These are phyloP conservation scores for Panellus pusillus DNA, from an alignment of 768 basidiomycete species.

Conservation along the genomic window DNA sequence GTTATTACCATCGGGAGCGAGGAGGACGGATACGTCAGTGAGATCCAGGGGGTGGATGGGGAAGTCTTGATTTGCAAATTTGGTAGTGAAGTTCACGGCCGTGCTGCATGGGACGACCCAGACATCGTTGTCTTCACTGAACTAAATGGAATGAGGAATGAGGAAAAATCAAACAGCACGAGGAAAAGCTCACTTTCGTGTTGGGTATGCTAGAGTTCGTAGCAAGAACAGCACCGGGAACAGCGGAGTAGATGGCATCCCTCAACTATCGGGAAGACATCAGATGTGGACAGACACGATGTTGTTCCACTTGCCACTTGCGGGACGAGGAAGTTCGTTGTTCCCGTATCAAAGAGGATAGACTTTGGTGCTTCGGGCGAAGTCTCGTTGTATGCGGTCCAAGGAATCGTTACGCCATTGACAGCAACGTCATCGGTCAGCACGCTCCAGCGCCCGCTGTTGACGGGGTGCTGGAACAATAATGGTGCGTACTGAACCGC, in stretches of 20 bases:
- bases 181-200: background rate
- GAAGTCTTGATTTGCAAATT: constrained; percentile 39
- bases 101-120: constrained; percentile 44
- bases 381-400: constrained; percentile 32
- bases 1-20: constrained; percentile 27
- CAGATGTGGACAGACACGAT: background rate
- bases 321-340: constrained; percentile 39
- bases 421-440: constrained; percentile 39
- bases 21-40: constrained; percentile 29
- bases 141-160: background rate
- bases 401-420: constrained; percentile 26
- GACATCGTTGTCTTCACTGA: constrained; percentile 25
- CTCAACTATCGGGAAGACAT: constrained; percentile 13
- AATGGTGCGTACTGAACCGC: constrained; percentile 31
- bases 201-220: constrained; percentile 16
- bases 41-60: constrained; percentile 48
- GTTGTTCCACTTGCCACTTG: constrained; percentile 14
- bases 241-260: constrained; percentile 39
- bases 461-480: constrained; percentile 34
- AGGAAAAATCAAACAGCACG: background rate
- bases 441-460: constrained; percentile 41
- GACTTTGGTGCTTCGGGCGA: constrained; percentile 33
- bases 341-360: constrained; percentile 45
- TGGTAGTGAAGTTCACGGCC: constrained; percentile 34
- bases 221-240: constrained; percentile 33